phyloP scores from a whole-genome alignment of 208 protist species.

The Phytomonas sp. region DNA sequence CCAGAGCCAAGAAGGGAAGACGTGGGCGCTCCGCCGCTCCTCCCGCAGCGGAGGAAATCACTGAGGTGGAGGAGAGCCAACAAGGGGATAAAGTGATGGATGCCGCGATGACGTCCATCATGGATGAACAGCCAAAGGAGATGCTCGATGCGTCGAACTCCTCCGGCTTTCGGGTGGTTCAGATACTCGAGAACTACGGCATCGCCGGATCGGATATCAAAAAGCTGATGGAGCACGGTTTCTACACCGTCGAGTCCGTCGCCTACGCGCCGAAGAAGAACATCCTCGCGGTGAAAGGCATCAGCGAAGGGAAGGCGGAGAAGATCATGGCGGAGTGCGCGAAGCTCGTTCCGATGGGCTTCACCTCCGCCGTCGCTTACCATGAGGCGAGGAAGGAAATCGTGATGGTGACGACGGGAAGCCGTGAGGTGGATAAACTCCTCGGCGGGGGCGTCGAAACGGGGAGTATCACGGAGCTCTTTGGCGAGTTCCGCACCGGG shows the following conservation, averaged over 20 bases:
- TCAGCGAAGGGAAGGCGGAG: conserved; percentile 97
- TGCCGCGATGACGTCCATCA: neutral
- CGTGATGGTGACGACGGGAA: conserved; percentile 97
- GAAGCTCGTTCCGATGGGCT: conserved; percentile 97
- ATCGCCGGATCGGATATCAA: conserved; percentile 96
- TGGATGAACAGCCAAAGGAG: conserved; percentile 9
- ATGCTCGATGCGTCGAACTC: conserved; percentile 21
- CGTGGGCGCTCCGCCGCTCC: conserved; percentile 21
- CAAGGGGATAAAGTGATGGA: conserved; percentile 16
- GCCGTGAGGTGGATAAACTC: conserved; percentile 96
- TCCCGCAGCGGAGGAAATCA: neutral
- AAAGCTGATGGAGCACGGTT: conserved; percentile 94
- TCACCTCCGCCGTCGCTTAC: conserved; percentile 96
- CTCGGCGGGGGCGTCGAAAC: conserved; percentile 97
- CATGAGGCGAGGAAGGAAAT: conserved; percentile 94
- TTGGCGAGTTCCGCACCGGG: conserved; percentile 99
- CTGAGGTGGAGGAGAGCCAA: conserved; percentile 27
- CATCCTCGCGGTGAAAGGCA: conserved; percentile 96
- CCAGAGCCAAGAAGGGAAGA: conserved; percentile 42
- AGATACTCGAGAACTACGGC: conserved; percentile 89
- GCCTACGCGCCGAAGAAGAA: conserved; percentile 96
- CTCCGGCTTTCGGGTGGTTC: conserved; percentile 70
- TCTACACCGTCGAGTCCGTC: conserved; percentile 95
- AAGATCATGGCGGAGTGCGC: conserved; percentile 94
- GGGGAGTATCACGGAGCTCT: conserved; percentile 99